Evolutionary conservation across 2,329 filamentous ascomycete species (phyloP), one percentile per base, ranked within the genome.

Genomic region (Magnaporthiopsis incrustans): DNA sequence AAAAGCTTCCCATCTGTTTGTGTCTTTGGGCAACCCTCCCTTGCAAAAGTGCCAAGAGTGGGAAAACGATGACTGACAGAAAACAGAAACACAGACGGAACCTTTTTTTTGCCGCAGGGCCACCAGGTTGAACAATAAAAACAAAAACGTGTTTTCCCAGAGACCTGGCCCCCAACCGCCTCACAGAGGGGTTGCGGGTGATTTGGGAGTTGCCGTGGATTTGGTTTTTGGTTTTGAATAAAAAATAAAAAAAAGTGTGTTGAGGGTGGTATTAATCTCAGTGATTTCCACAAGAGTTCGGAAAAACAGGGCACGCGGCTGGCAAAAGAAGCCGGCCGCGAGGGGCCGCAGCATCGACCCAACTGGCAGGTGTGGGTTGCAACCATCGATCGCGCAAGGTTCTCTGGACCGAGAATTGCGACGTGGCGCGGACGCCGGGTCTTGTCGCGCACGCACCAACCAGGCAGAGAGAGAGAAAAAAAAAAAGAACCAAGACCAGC

Each of bases 301-400:
- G 59, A 58, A 26, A 58, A 35, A 32, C 12, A 44, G 56, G 57
- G 57, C 62, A 30, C 12, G 12, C 35, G 14, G n/a, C 33, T 15
- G 57, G 53, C 57, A 58, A 30, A 66, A 67, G 68, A 73, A 26
- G 57, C 35, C 56, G 33, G 56, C 30, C 73, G 73, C 75, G 77
- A 30, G 78, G 76, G 79, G 79, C 71, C 79, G 80, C 76, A 82
- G 80, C 78, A 83, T 82, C 80, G 80, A 80, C 81, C 80, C 79
- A 77, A 74, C 75, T 74, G 77, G n/a, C n/a, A n/a, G 63, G 11
- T 53, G 38, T 35, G 30, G 57, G 59, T 27, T 59, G 53, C 33
- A 59, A 63, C 8, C 8, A 35, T 35, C 35, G 44, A 63, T 38
- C n/a, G 30, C 44, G 53, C 60, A 61, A 61, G 60, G 60, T 50